phyloP scores from a whole-genome alignment of 768 basidiomycete species.

The Lactifluus hygrophoroides region DNA sequence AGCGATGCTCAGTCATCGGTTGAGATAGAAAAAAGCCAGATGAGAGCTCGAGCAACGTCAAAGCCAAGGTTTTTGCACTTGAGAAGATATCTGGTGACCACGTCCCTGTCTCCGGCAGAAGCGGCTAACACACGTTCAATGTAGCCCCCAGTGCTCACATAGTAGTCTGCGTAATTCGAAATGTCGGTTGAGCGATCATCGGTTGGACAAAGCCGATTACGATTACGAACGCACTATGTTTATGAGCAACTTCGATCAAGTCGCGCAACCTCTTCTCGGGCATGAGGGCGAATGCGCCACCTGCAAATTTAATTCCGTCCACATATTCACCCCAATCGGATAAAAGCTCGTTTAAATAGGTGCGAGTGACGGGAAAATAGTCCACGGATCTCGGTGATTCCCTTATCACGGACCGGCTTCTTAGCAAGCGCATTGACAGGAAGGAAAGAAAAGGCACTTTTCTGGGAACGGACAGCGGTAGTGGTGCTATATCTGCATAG shows the following conservation, averaged over 20 bases:
- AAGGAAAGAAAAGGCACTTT: no score
- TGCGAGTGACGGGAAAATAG: constrained; percentile 21
- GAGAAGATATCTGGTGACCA: constrained; percentile 31
- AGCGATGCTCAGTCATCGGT: constrained; percentile 36
- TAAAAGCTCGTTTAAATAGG: constrained; percentile 35
- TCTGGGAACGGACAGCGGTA: not conserved
- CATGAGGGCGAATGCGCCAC: constrained; percentile 37
- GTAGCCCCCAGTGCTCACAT: constrained; percentile 38
- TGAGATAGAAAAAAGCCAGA: constrained; percentile 37
- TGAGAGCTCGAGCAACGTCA: constrained; percentile 38
- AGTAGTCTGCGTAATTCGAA: constrained; percentile 19
- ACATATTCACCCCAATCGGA: constrained; percentile 36
- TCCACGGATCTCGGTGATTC: constrained; percentile 35
- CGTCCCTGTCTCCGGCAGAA: constrained; percentile 27
- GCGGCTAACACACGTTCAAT: constrained; percentile 33
- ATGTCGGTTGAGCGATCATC: not conserved
- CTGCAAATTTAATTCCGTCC: constrained; percentile 40
- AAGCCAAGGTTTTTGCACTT: constrained; percentile 35
- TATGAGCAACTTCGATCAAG: constrained; percentile 30
- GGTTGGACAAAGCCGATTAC: not conserved
- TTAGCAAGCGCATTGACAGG: not conserved
- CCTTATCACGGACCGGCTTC: not conserved
- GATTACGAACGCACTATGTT: constrained; percentile 27
- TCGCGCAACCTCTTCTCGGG: constrained; percentile 31
- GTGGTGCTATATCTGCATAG: not conserved